Conservation (phyloP, 129 eudicot genomes). For the sunflower (Helianthus annuus) region HanXRQr2.0-SUNRISE NC_035442.2:180345389-180345888, state of each 20-base stretch:
- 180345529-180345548: background rate
- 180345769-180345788: too few species aligned
- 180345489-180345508: conserved; percentile 54
- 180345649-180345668: conserved; percentile 54
- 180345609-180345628: conserved; percentile 63
- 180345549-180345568: background rate
- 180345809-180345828: too few species aligned
- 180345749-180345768: conserved; percentile 1
- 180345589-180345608: conserved; percentile 44
- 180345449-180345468: conserved; percentile 92
- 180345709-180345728: conserved; percentile 54
- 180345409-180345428: conserved; percentile 52
- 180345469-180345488: conserved; percentile 82
- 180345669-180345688: conserved; percentile 78
- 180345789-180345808: too few species aligned
- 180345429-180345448: conserved; percentile 65
- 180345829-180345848: too few species aligned
- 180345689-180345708: conserved; percentile 79
- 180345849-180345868: too few species aligned
- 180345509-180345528: background rate
- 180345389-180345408: conserved; percentile 58
- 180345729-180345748: background rate
- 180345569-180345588: conserved; percentile 14
- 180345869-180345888: too few species aligned
- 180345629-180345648: conserved; percentile 57